Evolutionary conservation across 1,284 basidiomycete genomes (phyloP).

Genomic region (Heterobasidion parviporum): DNA sequence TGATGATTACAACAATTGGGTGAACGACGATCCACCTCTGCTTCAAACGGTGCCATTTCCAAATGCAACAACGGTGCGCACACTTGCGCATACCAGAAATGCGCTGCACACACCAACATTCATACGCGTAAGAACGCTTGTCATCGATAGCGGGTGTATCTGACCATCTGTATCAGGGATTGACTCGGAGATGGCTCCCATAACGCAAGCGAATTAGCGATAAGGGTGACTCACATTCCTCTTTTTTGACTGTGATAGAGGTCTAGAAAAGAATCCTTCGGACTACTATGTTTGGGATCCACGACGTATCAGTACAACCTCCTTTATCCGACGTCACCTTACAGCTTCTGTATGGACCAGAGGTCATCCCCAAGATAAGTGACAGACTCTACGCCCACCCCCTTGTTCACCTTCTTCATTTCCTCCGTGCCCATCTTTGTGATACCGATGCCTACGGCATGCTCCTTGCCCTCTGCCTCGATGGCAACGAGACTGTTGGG

Average conservation of each 20-base stretch:
- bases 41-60: too few species aligned
- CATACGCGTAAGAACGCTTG: too few species aligned
- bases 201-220: too few species aligned
- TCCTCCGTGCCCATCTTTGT: slow-evolving; percentile 83
- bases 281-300: neutral
- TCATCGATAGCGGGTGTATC: too few species aligned
- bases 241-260: neutral
- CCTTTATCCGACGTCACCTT: slow-evolving; percentile 14
- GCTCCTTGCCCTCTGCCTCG: slow-evolving; percentile 93
- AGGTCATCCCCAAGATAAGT: slow-evolving; percentile 87
- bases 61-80: too few species aligned
- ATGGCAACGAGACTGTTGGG: slow-evolving; percentile 78
- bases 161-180: too few species aligned
- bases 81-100: too few species aligned
- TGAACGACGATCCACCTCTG: too few species aligned
- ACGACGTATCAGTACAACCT: slow-evolving; percentile 3
- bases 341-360: slow-evolving; percentile 73
- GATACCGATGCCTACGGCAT: slow-evolving; percentile 84
- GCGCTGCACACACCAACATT: too few species aligned
- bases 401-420: slow-evolving; percentile 86
- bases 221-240: neutral
- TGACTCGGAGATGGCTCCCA: too few species aligned
- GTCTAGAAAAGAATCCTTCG: neutral
- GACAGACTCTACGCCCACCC: slow-evolving; percentile 82
- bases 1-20: too few species aligned